phyloP scores from a whole-genome alignment of 805 yeast genomes.

The Kuraishia cidri region DNA sequence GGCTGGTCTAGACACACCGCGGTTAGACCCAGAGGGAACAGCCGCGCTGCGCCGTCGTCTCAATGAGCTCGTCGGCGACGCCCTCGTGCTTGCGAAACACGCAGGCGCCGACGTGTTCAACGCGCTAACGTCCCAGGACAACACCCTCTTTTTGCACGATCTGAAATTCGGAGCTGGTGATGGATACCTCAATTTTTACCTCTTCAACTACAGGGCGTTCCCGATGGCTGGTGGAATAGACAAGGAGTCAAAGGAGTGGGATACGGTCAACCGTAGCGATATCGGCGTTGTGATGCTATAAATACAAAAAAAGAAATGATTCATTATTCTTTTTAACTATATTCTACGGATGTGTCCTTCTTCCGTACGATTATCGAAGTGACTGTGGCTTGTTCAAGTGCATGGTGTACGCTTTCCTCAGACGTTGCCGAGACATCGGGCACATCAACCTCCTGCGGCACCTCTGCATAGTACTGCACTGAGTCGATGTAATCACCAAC shows the following conservation, averaged over 20 bases:
- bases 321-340: too few relatives aligned
- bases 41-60: constrained; percentile 48
- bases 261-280: constrained; percentile 56
- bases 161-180: constrained; percentile 91
- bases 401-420: too few relatives aligned
- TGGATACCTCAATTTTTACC: constrained; percentile 82
- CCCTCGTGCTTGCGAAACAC: constrained; percentile 63
- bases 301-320: constrained; percentile 1
- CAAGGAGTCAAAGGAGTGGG: constrained; percentile 39
- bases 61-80: constrained; percentile 55
- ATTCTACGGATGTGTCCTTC: constrained; percentile 12
- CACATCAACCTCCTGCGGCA: background rate
- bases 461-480: constrained; percentile 18
- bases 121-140: constrained; percentile 87
- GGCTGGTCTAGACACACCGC: constrained; percentile 31
- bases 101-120: constrained; percentile 83
- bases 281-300: constrained; percentile 85
- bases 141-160: constrained; percentile 70
- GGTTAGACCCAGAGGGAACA: constrained; percentile 29
- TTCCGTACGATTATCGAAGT: constrained; percentile 10
- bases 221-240: constrained; percentile 79
- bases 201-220: constrained; percentile 82
- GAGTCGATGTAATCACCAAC: constrained; percentile 39
- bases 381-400: background rate
- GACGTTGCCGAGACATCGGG: too few relatives aligned